Base-by-base conservation (phyloP, 2,329 filamentous ascomycete genomes). In the Fusarium incarnatum region DNA sequence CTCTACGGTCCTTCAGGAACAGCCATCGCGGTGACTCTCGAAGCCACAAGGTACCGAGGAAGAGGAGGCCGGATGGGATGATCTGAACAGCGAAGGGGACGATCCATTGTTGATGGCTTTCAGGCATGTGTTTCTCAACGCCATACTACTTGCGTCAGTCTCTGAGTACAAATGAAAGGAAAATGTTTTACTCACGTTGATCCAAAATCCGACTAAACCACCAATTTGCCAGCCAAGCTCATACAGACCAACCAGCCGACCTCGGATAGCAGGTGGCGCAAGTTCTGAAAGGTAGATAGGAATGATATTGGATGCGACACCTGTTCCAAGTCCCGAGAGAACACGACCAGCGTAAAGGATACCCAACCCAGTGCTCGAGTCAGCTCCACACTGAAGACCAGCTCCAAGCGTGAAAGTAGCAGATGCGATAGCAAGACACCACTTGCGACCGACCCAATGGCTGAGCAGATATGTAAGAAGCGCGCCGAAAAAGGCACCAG, bases 401-500 rank as follows among this genome's bases (percentile, higher is more conserved):
- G 67, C 25, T 81, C 81, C 77, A 83, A 88, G 18, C 82, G 72
- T 75, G 44, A 76, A 76, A 6, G 60, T 66, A 20, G 64, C 74
- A 1, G 75, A 75, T 6, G 73, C 71, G 52, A 86, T 78, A 7
- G 72, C 63, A 16, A 91, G 80, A 41, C 70, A 73, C 54, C 58
- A 64, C 45, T 72, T 73, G 23, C 71, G 71, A 5, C 71, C 71
- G 7, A 72, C 20, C 56, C 57, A 72, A 22, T 73, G 65, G 30
- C 71, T 73, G 15, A 73, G 62, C 6, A 73, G 6, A 70, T 90
- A 91, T 23, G 85, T 87, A 58, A 87, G 82, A 55, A 91, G 81
- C 2, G 89, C 85, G 15, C 90, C 90, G 65, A 92, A 92, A 79
- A 92, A 92, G 23, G 89, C 89, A 55, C 90, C 90, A 12, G 89